phyloP scores from a whole-genome alignment of 805 yeast genomes.

The Yarrowia porcina region DNA sequence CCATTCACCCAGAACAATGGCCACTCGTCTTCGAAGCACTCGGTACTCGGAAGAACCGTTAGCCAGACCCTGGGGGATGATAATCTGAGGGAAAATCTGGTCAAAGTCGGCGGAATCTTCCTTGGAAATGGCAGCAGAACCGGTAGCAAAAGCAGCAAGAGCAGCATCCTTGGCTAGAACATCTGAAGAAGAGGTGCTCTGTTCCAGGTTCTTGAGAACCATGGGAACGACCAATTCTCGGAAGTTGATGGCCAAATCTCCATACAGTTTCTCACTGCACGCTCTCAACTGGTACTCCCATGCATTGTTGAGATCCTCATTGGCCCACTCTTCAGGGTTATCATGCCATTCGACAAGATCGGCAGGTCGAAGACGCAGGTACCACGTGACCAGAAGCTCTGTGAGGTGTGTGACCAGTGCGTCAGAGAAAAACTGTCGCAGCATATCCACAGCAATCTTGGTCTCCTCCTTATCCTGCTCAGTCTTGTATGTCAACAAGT shows the following conservation, averaged over 20 bases:
- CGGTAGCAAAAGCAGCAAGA: slow-evolving; percentile 76
- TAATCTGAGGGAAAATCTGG: slow-evolving; percentile 52
- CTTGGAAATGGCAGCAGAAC: slow-evolving; percentile 54
- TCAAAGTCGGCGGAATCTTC: slow-evolving; percentile 67
- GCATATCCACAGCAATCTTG: slow-evolving; percentile 50
- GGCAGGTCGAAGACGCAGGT: slow-evolving; percentile 65
- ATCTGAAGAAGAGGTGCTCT: slow-evolving; percentile 44
- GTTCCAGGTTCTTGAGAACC: slow-evolving; percentile 56
- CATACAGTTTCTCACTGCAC: slow-evolving; percentile 82
- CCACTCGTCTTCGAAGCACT: slow-evolving; percentile 71
- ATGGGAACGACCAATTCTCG: slow-evolving; percentile 51
- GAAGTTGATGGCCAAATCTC: slow-evolving; percentile 65
- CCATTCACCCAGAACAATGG: slow-evolving; percentile 81
- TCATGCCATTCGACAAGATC: slow-evolving; percentile 79
- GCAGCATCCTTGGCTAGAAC: slow-evolving; percentile 74
- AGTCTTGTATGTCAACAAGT: slow-evolving; percentile 50
- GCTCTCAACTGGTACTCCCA: slow-evolving; percentile 84
- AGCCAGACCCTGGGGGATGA: slow-evolving; percentile 62
- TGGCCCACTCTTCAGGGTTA: slow-evolving; percentile 92
- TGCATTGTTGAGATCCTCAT: slow-evolving; percentile 69
- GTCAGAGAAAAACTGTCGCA: slow-evolving; percentile 57
- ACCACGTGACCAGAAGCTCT: slow-evolving; percentile 67
- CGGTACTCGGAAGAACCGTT: slow-evolving; percentile 50
- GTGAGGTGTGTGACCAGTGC: slow-evolving; percentile 56
- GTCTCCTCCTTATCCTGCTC: slow-evolving; percentile 60